These are phyloP conservation scores for Thelephora ganbajun DNA, from an alignment of 768 basidiomycete species.

Conservation along the genomic window DNA sequence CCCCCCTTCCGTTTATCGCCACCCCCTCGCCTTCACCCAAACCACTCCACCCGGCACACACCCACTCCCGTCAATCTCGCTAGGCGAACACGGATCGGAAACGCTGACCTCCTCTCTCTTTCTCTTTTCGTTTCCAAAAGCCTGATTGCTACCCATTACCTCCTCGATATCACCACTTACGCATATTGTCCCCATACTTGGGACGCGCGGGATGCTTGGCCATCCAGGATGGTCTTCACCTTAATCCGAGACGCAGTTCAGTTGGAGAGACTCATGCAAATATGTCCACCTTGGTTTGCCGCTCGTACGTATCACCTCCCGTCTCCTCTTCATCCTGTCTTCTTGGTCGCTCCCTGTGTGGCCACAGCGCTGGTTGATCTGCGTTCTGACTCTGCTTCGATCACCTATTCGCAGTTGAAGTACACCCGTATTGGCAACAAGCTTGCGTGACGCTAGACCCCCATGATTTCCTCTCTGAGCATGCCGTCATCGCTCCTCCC, in stretches of 20 bases:
- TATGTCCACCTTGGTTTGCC: conserved; percentile 44
- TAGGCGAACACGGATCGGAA: too few species aligned
- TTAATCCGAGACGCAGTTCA: conserved; percentile 47
- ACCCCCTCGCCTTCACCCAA: neutral
- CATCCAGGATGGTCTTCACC: conserved; percentile 45
- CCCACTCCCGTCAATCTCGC: too few species aligned
- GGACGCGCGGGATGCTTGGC: conserved; percentile 42
- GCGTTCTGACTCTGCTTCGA: conserved; percentile 3
- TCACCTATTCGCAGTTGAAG: conserved; percentile 35
- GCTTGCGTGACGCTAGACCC: conserved; percentile 51
- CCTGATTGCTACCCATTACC: conserved; percentile 43
- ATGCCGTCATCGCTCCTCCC: conserved; percentile 27
- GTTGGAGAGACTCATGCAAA: conserved; percentile 46
- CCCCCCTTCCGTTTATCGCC: conserved; percentile 11
- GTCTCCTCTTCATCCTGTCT: neutral
- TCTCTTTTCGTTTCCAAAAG: conserved; percentile 16
- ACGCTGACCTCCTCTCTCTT: too few species aligned
- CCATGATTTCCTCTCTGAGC: conserved; percentile 35
- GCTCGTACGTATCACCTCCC: conserved; percentile 26
- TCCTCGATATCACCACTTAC: conserved; percentile 30
- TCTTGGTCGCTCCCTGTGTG: neutral
- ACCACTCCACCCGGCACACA: too few species aligned
- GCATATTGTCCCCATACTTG: conserved; percentile 34
- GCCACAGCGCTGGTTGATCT: too few species aligned
- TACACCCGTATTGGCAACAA: conserved; percentile 59